Evolutionary conservation across 2,329 filamentous ascomycete genomes (phyloP), one percentile per base, ranked within the genome.

Genomic region (Ceratocystis colombiana): DNA sequence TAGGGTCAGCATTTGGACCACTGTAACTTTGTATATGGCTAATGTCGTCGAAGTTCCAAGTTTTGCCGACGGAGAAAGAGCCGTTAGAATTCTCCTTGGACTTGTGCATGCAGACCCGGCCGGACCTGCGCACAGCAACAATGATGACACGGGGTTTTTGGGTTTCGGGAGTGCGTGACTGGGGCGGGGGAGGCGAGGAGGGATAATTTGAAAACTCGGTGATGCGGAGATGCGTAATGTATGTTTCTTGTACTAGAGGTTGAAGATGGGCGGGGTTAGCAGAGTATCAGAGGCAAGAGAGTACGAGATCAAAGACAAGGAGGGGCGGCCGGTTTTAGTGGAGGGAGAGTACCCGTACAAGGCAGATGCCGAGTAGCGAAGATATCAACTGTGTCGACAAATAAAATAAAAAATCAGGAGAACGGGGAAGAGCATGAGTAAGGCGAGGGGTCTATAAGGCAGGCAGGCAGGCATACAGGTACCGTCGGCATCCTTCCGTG

Each of bases 31-130:
- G 88, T 70, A 99, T 89, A 59, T 83, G 82, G 3, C 84, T 83
- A 62, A 99, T 79, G 73, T 99, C 94, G 75, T 97, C 93, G 71
- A 99, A 83, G 74, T 92, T 89, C 94, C 94, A 99, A 2, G 94
- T 96, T 78, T 99, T 99, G 70, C 94, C 94, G 71, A 99, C 96
- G 22, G 93, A 97, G 76, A 96, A 99, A 28, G 89, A 86, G 66
- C 91, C 91, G 75, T 96, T 96, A 66, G 84, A 81, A 74, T 99
- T 99, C 77, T 99, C 94, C 71, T 96, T 88, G 67, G 91, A 93
- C 77, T 99, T 99, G 80, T 99, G 94, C 79, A 99, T 86, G 72
- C 92, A 89, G 62, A 99, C 93, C 68, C 91, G 84, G 66, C 93
- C 94, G 1, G 93, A 96, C 72, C 90, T 94, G 69, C 90, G 85